Evolutionary conservation across 2,329 filamentous ascomycete species (phyloP).

Genomic region (Coniochaeta sp.): DNA sequence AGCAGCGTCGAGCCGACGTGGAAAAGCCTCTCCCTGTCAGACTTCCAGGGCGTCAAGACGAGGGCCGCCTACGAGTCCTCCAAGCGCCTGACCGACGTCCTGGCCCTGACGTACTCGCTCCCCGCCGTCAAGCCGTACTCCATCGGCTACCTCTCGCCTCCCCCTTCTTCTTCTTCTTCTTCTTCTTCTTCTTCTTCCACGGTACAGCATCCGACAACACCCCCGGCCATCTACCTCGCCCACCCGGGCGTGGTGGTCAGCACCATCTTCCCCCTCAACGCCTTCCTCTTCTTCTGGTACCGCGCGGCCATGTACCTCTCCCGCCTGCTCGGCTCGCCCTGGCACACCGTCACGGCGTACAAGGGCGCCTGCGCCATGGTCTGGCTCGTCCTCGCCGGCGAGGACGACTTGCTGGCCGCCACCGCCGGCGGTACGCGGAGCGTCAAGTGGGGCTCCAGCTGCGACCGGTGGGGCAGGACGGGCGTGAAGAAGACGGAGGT

Average conservation of each 20-base stretch:
- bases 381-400: constrained; percentile 67
- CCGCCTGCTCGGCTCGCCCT: constrained; percentile 76
- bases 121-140: constrained; percentile 55
- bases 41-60: constrained; percentile 67
- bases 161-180: too few relatives aligned
- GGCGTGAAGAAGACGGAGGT: constrained; percentile 73
- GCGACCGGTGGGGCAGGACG: constrained; percentile 48
- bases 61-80: constrained; percentile 70
- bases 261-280: constrained; percentile 67
- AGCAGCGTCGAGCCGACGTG: constrained; percentile 66
- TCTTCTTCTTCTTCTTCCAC: too few relatives aligned
- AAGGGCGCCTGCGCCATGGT: constrained; percentile 67
- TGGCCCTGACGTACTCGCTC: constrained; percentile 66
- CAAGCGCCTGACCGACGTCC: constrained; percentile 80
- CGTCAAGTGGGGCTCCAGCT: constrained; percentile 80
- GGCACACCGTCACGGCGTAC: constrained; percentile 77
- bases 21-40: constrained; percentile 51
- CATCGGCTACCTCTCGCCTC: constrained; percentile 43
- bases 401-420: constrained; percentile 54
- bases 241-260: constrained; percentile 88
- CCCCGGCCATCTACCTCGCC: constrained; percentile 53
- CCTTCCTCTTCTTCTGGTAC: constrained; percentile 65
- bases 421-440: constrained; percentile 42
- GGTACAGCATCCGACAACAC: constrained; percentile 13
- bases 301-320: constrained; percentile 59